Conservation (phyloP, 257 asterid species). For the Petunia secreta region DNA sequence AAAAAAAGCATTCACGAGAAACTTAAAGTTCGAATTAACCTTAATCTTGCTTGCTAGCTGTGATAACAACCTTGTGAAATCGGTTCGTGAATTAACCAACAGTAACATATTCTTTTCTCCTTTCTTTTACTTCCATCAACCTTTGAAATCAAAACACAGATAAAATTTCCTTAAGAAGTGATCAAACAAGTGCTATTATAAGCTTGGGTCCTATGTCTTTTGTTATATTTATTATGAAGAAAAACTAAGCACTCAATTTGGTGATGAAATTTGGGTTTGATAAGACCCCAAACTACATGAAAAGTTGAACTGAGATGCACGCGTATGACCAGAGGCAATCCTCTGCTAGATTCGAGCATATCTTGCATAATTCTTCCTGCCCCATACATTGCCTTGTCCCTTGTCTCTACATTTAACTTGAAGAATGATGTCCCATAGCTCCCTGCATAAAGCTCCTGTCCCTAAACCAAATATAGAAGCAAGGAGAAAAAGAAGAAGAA, state of each 20-base stretch:
- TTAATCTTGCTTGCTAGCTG: background rate
- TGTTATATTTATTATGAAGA: constrained; percentile 45
- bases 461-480: constrained; percentile 31
- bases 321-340: constrained; percentile 51
- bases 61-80: background rate
- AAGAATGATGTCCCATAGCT: constrained; percentile 39
- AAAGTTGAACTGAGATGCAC: constrained; percentile 55
- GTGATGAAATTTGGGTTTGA: constrained; percentile 57
- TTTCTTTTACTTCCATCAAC: background rate
- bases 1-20: background rate
- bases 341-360: constrained; percentile 59
- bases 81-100: background rate
- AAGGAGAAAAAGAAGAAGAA: no score
- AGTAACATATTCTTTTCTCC: background rate
- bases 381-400: constrained; percentile 69
- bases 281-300: constrained; percentile 60
- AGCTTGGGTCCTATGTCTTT: constrained; percentile 54
- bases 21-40: background rate
- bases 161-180: background rate
- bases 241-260: constrained; percentile 51
- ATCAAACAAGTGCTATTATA: constrained; percentile 53
- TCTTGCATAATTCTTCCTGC: constrained; percentile 86
- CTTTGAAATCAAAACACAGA: background rate
- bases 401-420: constrained; percentile 56
- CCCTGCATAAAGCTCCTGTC: constrained; percentile 50